phyloP scores from a whole-genome alignment of 495 filamentous ascomycete species.

The Xylaria cubensis region DNA sequence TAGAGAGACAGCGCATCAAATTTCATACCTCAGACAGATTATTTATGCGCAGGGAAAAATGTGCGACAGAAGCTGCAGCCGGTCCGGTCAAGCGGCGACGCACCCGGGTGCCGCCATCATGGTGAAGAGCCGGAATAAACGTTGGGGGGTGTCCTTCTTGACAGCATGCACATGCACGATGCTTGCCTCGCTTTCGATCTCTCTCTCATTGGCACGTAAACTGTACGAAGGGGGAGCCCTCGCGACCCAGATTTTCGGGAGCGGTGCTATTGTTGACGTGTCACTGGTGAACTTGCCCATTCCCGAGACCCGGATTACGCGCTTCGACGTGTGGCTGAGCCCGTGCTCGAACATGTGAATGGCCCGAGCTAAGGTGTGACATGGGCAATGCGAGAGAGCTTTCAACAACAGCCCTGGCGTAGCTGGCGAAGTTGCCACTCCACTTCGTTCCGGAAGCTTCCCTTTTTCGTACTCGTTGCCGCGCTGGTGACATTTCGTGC shows the following conservation, averaged over 20 bases:
- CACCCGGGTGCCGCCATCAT: slow-evolving; percentile 25
- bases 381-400: slow-evolving; percentile 23
- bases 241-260: slow-evolving; percentile 26
- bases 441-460: slow-evolving; percentile 28
- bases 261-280: slow-evolving; percentile 27
- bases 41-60: slow-evolving; percentile 11
- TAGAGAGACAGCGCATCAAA: slow-evolving; percentile 10
- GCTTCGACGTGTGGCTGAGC: slow-evolving; percentile 23
- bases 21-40: slow-evolving; percentile 6
- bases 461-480: slow-evolving; percentile 23
- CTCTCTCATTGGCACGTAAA: slow-evolving; percentile 18
- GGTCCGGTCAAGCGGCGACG: slow-evolving; percentile 24
- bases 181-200: slow-evolving; percentile 24
- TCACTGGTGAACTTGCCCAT: slow-evolving; percentile 21
- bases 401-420: background rate
- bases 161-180: slow-evolving; percentile 26
- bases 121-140: slow-evolving; percentile 19
- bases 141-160: slow-evolving; percentile 17
- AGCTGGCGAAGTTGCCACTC: slow-evolving; percentile 4
- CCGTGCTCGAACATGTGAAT: slow-evolving; percentile 6
- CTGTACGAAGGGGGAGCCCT: slow-evolving; percentile 6
- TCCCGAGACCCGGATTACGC: slow-evolving; percentile 21
- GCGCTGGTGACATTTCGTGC: slow-evolving; percentile 13
- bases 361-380: slow-evolving; percentile 19
- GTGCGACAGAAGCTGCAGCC: slow-evolving; percentile 13